Evolutionary conservation across 345 rosid genomes (phyloP), one percentile per base, ranked within the genome.

Genomic region (Citrus glauca): DNA sequence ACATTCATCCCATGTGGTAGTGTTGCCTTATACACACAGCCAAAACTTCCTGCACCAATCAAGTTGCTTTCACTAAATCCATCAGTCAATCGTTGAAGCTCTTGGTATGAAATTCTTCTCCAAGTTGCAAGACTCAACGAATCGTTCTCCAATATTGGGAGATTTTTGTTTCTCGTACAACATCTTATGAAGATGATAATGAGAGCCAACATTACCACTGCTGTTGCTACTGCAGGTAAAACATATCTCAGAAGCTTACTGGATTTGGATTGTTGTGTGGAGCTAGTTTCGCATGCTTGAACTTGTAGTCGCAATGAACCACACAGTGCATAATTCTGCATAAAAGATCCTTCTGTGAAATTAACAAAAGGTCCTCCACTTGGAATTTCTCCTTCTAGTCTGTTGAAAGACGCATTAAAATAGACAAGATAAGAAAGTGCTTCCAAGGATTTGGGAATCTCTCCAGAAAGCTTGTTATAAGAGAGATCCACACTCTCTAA

Each of bases 401-500:
- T 30, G 30, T 62, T 62, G 22, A 28, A 62, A 27, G 66, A 62
- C 37, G 14, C 66, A 14, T 62, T 62, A 6, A 62, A 28, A 62
- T 62, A 62, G 66, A 11, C 30, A 28, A 62, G 66, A 27, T 28
- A 22, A 16, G 9, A 28, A 28, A 62, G 66, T 27, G 22, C 35
- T 28, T 62, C 35, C 37, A 62, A 62, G 37, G 66, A 62, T 6
- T 62, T 28, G 22, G 37, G 35, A 62, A 62, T 62, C 35, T 27
- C 35, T 40, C 73, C 73, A 3, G 73, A 66, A 28, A 60, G 27
- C 50, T 27, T 77, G 69, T 77, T 77, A 6, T 16, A 0, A 5
- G 74, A 77, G 22, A 79, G 56, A 79, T 74, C 73, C 77, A 63
- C 35, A 24, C 66, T 65, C 66, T 27, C 53, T 35, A 80, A 14